Evolutionary conservation across 371 early-diverging fungal genomes (phyloP).

Genomic region (Rhizopus arrhizus): DNA sequence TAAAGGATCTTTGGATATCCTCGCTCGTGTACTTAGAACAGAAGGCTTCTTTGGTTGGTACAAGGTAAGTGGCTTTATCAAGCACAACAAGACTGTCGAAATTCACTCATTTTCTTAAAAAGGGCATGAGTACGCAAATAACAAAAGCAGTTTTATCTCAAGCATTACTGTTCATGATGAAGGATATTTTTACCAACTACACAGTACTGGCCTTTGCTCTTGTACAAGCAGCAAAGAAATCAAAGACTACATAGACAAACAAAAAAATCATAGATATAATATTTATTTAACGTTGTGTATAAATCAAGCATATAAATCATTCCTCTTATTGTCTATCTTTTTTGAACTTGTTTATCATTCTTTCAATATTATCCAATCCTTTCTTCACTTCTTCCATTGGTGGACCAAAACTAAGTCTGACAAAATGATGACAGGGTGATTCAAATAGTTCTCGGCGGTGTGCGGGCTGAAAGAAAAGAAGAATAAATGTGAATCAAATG

Average conservation of each 20-base stretch:
- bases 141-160: conserved; percentile 95
- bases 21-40: conserved; percentile 72
- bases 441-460: conserved; percentile 55
- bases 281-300: background rate
- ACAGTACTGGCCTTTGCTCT: conserved; percentile 61
- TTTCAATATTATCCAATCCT: conserved; percentile 36
- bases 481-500: background rate
- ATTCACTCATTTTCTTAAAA: conserved; percentile 9
- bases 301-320: no score
- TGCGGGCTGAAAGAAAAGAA: conserved; percentile 37
- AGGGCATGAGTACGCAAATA: conserved; percentile 96
- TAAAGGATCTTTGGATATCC: conserved; percentile 84
- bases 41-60: conserved; percentile 94
- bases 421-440: conserved; percentile 57
- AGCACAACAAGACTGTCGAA: background rate
- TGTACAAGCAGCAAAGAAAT: conserved; percentile 27
- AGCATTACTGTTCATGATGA: conserved; percentile 92
- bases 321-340: no score
- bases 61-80: conserved; percentile 60
- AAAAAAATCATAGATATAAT: background rate
- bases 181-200: conserved; percentile 82
- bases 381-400: conserved; percentile 48
- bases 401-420: conserved; percentile 56
- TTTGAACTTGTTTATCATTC: conserved; percentile 21
- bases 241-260: conserved; percentile 15